phyloP scores from a whole-genome alignment of 805 yeast species.

The Pichia kluyveri region DNA sequence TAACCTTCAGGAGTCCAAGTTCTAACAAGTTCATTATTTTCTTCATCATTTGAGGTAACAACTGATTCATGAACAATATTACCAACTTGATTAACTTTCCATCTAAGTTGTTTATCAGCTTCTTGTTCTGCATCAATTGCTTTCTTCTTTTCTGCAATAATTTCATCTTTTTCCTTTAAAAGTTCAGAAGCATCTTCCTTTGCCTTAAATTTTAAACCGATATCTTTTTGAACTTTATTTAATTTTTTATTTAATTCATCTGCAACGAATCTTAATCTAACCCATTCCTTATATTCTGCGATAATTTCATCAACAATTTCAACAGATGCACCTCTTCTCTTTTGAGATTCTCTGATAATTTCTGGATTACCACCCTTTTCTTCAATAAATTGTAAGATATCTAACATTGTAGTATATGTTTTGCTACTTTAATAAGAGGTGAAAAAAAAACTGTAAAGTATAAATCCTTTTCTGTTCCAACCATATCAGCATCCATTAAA shows the following conservation, averaged over 20 bases:
- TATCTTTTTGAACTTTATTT: slow-evolving; percentile 86
- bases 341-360: slow-evolving; percentile 76
- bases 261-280: slow-evolving; percentile 76
- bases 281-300: slow-evolving; percentile 87
- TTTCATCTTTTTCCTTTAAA: slow-evolving; percentile 68
- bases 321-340: slow-evolving; percentile 88
- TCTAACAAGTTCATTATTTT: slow-evolving; percentile 76
- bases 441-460: too few species aligned
- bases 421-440: too few species aligned
- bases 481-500: too few species aligned
- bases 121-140: slow-evolving; percentile 63
- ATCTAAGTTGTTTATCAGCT: slow-evolving; percentile 65
- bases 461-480: too few species aligned
- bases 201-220: slow-evolving; percentile 85
- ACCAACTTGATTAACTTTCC: slow-evolving; percentile 84
- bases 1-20: slow-evolving; percentile 75
- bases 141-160: slow-evolving; percentile 60
- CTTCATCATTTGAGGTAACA: slow-evolving; percentile 82
- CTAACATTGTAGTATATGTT: slow-evolving; percentile 53
- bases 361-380: slow-evolving; percentile 98
- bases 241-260: slow-evolving; percentile 84
- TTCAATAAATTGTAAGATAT: slow-evolving; percentile 81
- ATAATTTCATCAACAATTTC: slow-evolving; percentile 95
- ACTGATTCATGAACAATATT: slow-evolving; percentile 92
- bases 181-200: slow-evolving; percentile 90